Conservation (phyloP, 345 rosid species). For the Boechera divaricarpa region DNA sequence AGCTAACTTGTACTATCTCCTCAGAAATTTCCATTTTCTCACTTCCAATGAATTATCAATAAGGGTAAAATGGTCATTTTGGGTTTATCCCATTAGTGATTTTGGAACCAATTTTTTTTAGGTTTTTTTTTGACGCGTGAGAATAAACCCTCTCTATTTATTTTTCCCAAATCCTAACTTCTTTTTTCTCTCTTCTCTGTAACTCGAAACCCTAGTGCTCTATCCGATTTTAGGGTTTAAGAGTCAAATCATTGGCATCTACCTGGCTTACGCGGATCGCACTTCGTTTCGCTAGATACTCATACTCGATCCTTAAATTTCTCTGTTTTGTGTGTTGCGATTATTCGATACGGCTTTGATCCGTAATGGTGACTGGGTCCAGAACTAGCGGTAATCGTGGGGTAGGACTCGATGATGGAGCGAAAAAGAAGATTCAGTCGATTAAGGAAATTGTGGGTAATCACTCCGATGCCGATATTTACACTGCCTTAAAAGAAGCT, state of each 20-base stretch:
- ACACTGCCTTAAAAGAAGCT: conserved; percentile 13
- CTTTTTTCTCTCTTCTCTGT: conserved; percentile 25
- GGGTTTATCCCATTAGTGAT: background rate
- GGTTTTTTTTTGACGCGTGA: background rate
- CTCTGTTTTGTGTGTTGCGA: background rate
- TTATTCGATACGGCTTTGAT: background rate
- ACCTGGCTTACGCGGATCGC: conserved; percentile 8
- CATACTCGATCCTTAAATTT: conserved; percentile 2
- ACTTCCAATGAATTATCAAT: background rate
- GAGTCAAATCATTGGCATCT: background rate
- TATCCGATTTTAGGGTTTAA: conserved; percentile 42
- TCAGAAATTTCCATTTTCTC: background rate
- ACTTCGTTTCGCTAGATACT: background rate
- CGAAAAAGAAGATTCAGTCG: conserved; percentile 7
- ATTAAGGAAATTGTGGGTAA: conserved; percentile 19
- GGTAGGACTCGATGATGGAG: background rate
- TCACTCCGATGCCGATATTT: conserved; percentile 24
- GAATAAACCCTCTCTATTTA: conserved; percentile 51
- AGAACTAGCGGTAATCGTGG: conserved; percentile 20
- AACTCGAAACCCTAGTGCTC: conserved; percentile 52
- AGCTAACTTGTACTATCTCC: background rate
- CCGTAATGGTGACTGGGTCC: conserved; percentile 24
- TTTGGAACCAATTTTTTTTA: background rate
- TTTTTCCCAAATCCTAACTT: conserved; percentile 30
- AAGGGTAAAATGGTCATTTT: background rate